Conservation (phyloP, 345 rosid genomes). For the Corchorus olitorius region DNA sequence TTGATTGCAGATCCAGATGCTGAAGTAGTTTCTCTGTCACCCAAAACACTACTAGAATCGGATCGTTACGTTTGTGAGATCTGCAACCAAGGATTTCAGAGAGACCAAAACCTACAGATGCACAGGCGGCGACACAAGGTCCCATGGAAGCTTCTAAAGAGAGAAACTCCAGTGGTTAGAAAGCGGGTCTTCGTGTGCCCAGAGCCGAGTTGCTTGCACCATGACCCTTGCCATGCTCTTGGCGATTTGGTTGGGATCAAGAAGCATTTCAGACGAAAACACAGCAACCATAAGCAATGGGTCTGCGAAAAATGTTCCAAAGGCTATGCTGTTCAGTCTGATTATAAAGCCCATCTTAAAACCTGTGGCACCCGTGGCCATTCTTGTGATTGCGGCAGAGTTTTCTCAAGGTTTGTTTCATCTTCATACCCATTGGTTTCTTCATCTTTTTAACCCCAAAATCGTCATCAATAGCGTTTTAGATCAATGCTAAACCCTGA, state of each 20-base stretch:
- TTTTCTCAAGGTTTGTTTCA: slow-evolving; percentile 74
- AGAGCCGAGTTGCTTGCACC: slow-evolving; percentile 90
- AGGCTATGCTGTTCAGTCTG: slow-evolving; percentile 98
- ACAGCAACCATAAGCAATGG: slow-evolving; percentile 91
- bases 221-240: slow-evolving; percentile 90
- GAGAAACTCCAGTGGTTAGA: slow-evolving; percentile 69
- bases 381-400: slow-evolving; percentile 97
- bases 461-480: not conserved
- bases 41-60: slow-evolving; percentile 85
- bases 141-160: slow-evolving; percentile 94
- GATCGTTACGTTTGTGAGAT: slow-evolving; percentile 96
- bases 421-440: too few species aligned
- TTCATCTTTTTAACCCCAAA: not conserved
- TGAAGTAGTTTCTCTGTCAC: slow-evolving; percentile 86
- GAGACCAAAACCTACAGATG: slow-evolving; percentile 99
- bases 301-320: slow-evolving; percentile 88
- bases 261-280: slow-evolving; percentile 90
- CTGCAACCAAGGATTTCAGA: slow-evolving; percentile 96
- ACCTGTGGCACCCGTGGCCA: slow-evolving; percentile 98
- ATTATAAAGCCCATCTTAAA: slow-evolving; percentile 95
- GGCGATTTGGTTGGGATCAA: slow-evolving; percentile 98
- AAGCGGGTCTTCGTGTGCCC: slow-evolving; percentile 94
- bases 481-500: slow-evolving; percentile 13
- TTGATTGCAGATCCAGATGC: slow-evolving; percentile 85
- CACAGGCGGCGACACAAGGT: slow-evolving; percentile 95